These are phyloP conservation scores for Poteriospumella lacustris DNA, from an alignment of 108 stramenopile species.

Conservation along the genomic window DNA sequence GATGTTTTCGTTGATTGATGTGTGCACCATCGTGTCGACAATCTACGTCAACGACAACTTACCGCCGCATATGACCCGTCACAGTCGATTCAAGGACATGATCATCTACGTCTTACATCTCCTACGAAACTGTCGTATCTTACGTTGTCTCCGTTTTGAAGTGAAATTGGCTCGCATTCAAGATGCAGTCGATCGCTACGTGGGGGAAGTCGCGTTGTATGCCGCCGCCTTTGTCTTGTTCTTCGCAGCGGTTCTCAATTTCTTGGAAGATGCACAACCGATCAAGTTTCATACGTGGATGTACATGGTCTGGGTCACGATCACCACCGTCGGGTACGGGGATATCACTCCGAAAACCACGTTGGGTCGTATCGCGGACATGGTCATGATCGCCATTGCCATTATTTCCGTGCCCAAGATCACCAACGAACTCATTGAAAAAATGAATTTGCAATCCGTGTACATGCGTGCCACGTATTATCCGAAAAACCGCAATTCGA, in stretches of 20 bases:
- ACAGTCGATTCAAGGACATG: too few species aligned
- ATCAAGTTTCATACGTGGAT: neutral
- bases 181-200: neutral
- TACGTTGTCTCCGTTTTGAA: neutral
- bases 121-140: neutral
- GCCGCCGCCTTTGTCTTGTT: neutral
- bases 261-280: neutral
- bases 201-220: neutral
- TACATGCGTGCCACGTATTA: neutral
- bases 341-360: conserved; percentile 11
- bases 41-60: too few species aligned
- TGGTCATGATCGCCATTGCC: neutral
- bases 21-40: too few species aligned
- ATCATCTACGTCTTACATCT: neutral
- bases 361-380: neutral
- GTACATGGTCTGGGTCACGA: conserved; percentile 18
- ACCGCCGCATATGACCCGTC: too few species aligned
- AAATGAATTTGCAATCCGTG: conserved; percentile 1
- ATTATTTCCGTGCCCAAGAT: neutral
- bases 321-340: conserved; percentile 31
- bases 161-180: neutral
- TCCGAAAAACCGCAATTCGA: neutral
- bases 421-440: conserved; percentile 4
- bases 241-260: neutral
- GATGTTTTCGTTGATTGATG: too few species aligned